Evolutionary conservation across 2,329 filamentous ascomycete genomes (phyloP), one percentile per base, ranked within the genome.

Genomic region (Aspergillus ibericus): DNA sequence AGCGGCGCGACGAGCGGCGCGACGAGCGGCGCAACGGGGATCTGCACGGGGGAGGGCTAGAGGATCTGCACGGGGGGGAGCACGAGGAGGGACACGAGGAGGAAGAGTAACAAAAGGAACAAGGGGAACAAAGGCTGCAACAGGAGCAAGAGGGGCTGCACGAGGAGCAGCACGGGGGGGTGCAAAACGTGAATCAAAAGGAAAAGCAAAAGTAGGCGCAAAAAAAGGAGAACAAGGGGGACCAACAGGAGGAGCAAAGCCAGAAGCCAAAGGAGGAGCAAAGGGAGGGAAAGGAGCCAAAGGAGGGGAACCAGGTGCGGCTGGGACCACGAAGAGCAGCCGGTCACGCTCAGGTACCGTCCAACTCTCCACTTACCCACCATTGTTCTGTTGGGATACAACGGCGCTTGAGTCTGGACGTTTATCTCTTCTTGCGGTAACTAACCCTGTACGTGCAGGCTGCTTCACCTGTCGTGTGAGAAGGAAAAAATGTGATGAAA

Each of bases 401-500:
- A n/a, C 49, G 34, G 29, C 16, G 40, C 34, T 22, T 42, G n/a
- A 12, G 4, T 18, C 53, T 47, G 40, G n/a, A 12, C 47, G 10
- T 20, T 20, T 47, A 15, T 29, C 32, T 35, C 32, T 22, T 29
- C 48, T 13, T 22, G 5, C 16, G 32, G 12, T 38, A 10, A 22
- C 49, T 51, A 20, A 51, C 34, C 27, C 25, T 40, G 44, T 18
- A 1, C 1, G 15, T 8, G 29, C 70, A 87, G 86, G 85, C 58
- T 88, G 85, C 77, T 88, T 85, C 72, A 88, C 84, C 66, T 89
- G 86, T 73, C 82, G 86, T 61, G 72, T 88, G 61, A 82, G 86
- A 71, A 75, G 86, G 63, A 88, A 88, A 79, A 89, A 89, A 79
- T 89, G 86, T 69, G 86, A 88, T 64, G 86, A 89, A 70, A 80